Base-by-base conservation (phyloP, 1,284 basidiomycete species). In the Ustilago tritici region DNA sequence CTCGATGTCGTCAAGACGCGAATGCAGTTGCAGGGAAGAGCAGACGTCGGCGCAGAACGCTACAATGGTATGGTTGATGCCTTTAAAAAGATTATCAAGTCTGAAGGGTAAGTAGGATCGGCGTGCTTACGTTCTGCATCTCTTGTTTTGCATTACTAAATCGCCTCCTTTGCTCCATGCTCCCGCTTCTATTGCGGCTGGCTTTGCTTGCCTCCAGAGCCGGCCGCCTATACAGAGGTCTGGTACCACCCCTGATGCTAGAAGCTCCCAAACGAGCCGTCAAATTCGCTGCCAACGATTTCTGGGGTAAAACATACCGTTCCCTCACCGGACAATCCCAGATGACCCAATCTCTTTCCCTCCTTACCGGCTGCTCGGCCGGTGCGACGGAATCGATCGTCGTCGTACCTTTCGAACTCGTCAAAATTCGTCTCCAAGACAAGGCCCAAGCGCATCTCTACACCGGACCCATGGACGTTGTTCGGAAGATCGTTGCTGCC, bases 211-310 rank as follows among this genome's bases (percentile, higher is more conserved):
- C 8, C 12, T 19, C 19, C 36, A 75, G 70, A 59, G 88, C 90
- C 61, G 91, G 93, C 54, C 90, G 94, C 56, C 88, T 99, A 70
- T 99, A 99, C 88, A 90, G 95, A 88, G 96, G 96, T 76, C 91
- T 99, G 67, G 91, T 95, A 23, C 94, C 97, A 8, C 97, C 97
- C 23, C 88, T 99, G 32, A 90, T 98, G 85, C 89, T 99, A 63
- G 96, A 99, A 88, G 97, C 97, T 28, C 97, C 96, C 5, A 99
- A 99, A 88, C 91, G 96, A 88, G 96, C 96, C 19, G 93, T 95
- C 70, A 99, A 99, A 90, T 99, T 88, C 68, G 95, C 89, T 10
- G 89, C 93, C 5, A 94, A 95, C 88, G 95, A 95, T 83, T 95
- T 93, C 86, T 99, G 97, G 97, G 95, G 79, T 31, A 84, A 83